Base-by-base conservation (phyloP, 257 asterid species). In the Solanum neorickii region DNA sequence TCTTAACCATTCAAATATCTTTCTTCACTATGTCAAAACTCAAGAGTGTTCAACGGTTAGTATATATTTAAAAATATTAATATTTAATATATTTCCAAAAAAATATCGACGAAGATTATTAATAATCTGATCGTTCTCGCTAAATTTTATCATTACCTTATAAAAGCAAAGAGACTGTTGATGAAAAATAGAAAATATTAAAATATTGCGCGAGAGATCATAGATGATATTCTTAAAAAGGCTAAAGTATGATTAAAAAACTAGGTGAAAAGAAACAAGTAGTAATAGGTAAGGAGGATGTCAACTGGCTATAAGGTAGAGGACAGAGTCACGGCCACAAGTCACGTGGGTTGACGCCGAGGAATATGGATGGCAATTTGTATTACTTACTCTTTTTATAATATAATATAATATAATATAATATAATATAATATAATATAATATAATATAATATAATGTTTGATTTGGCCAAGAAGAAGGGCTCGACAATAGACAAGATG, bases 321-420 rank as follows among this genome's bases (percentile, higher is more conserved):
- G 12, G 90, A 90, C 88, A 87, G 82, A 83, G 92, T 88, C 92
- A 88, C 88, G 89, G 89, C 87, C 89, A 73, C 86, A 85, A 84
- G 93, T 93, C 97, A 94, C 98, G 98, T 94, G 97, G 92, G 89
- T 92, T 90, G 88, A 85, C 90, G 94, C 95, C 95, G 93, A 78
- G 93, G 91, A 93, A 92, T 92, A 78, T 91, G 92, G 92, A 60
- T 86, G 90, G 83, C 77, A 82, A 37, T 37, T 37, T 7, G 39
- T 5, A 37, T 37, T 37, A 37, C 39, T 88, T 69, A 62, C 88
- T 88, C 74, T 62, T 82, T 85, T 69, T 29, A 23, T 5, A 3
- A 3, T 33, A 33, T 33, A 29, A 29, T 29, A 39, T 60, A 70
- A 44, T 87, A n/a, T 29, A 29, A 29, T 29, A 39, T 60, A 11